phyloP scores from a whole-genome alignment of 2,329 filamentous ascomycete genomes.

The Periconia digitata region DNA sequence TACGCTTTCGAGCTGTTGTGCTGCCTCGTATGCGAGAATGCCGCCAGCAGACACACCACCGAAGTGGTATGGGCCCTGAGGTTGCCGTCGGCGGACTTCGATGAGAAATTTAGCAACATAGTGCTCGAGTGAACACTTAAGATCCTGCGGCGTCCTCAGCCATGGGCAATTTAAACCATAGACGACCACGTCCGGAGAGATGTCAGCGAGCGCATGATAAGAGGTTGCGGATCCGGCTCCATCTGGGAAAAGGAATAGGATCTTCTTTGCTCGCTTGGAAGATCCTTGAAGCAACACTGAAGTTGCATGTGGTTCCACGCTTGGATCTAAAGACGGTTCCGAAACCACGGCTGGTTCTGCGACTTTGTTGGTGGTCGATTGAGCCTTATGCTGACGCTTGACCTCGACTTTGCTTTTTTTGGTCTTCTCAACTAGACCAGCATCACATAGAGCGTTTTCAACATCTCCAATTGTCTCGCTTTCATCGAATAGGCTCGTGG shows the following conservation, averaged over 20 bases:
- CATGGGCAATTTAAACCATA: conserved; percentile 54
- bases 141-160: conserved; percentile 30
- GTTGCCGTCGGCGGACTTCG: conserved; percentile 67
- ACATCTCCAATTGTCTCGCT: neutral
- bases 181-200: conserved; percentile 53
- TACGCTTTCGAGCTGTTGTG: conserved; percentile 17
- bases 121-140: conserved; percentile 46
- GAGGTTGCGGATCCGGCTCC: conserved; percentile 51
- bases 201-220: conserved; percentile 42
- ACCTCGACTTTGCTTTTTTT: neutral
- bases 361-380: no score
- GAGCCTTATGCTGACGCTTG: neutral
- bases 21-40: conserved; percentile 40
- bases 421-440: neutral
- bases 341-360: no score
- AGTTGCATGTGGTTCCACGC: neutral
- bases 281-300: conserved; percentile 52
- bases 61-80: conserved; percentile 42
- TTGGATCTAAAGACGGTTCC: conserved; percentile 1
- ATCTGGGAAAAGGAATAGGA: conserved; percentile 52
- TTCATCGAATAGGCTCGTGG: neutral
- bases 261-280: conserved; percentile 29
- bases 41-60: conserved; percentile 44
- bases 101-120: conserved; percentile 63
- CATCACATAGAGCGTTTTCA: neutral